These are phyloP conservation scores for Orychophragmus violaceus DNA, from an alignment of 345 rosid species.

Conservation along the genomic window DNA sequence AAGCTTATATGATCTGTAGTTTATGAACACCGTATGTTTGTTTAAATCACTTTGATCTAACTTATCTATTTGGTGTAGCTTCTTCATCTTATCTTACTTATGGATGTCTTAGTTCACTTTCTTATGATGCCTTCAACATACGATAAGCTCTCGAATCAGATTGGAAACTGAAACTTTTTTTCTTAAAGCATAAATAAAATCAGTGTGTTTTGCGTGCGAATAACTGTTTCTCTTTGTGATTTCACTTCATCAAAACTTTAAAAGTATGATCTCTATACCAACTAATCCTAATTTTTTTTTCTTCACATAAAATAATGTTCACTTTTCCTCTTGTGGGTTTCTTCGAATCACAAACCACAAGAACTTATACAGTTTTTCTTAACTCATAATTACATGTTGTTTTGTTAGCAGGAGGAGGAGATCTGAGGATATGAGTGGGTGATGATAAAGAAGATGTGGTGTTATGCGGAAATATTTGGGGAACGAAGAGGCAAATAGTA, in stretches of 20 bases:
- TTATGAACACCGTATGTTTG: not conserved
- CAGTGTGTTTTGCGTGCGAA: conserved; percentile 23
- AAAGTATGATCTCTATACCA: not conserved
- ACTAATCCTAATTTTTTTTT: not conserved
- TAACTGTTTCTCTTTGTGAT: conserved; percentile 16
- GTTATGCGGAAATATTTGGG: conserved; percentile 56
- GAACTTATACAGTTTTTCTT: not conserved
- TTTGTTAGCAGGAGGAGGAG: not conserved
- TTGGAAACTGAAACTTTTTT: conserved; percentile 18
- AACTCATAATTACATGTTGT: not conserved
- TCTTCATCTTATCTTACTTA: not conserved
- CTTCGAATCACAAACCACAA: not conserved
- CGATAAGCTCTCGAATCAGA: conserved; percentile 26
- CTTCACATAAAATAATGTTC: conserved; percentile 55
- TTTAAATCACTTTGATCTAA: not conserved
- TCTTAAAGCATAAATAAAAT: not conserved
- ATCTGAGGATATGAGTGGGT: not conserved
- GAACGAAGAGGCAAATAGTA: conserved; percentile 42
- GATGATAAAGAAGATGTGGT: conserved; percentile 22
- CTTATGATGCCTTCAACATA: conserved; percentile 23
- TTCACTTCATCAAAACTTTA: conserved; percentile 1
- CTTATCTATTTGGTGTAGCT: not conserved
- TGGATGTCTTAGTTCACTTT: conserved; percentile 1
- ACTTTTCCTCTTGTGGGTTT: not conserved
- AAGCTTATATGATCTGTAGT: not conserved